Conservation (phyloP, 2,329 filamentous ascomycete genomes). For the Emmonsiellopsis sp. region DNA sequence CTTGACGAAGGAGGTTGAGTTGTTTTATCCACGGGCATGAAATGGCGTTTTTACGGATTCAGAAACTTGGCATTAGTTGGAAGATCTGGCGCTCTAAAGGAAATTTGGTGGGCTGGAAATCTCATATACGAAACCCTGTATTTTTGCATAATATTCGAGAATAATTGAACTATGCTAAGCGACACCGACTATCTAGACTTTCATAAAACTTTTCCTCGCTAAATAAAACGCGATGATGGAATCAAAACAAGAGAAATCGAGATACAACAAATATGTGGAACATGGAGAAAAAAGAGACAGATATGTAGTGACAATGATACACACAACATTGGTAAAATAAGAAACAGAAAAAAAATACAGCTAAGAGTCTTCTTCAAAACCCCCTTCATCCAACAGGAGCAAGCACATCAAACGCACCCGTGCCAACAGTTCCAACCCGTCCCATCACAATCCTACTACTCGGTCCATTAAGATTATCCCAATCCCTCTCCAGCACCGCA, state of each 20-base stretch:
- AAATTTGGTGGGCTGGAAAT: background rate
- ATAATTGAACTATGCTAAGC: slow-evolving; percentile 3
- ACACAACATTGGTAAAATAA: background rate
- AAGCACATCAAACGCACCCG: slow-evolving; percentile 85
- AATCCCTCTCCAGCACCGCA: slow-evolving; percentile 80
- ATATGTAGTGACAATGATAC: too few species aligned
- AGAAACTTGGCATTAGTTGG: background rate
- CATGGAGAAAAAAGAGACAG: background rate
- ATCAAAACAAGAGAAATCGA: background rate
- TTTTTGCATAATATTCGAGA: background rate
- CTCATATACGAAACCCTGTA: background rate
- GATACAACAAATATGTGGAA: background rate
- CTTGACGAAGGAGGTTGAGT: background rate
- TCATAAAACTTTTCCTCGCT: slow-evolving; percentile 1
- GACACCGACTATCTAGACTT: background rate
- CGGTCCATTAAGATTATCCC: slow-evolving; percentile 77
- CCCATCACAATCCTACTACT: slow-evolving; percentile 85
- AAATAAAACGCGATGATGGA: background rate
- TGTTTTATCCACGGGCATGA: too few species aligned
- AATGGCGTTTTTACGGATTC: too few species aligned
- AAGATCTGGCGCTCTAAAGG: background rate
- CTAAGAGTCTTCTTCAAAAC: slow-evolving; percentile 1
- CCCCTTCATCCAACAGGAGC: slow-evolving; percentile 36
- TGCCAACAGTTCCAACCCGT: slow-evolving; percentile 71
- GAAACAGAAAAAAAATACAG: slow-evolving; percentile 13